A percentile compares a stretch with the other conserved stretches of the same genome.
phyloP scores from a whole-genome alignment of 2,329 filamentous ascomycete species.

The Beauveria rudraprayagi region DNA sequence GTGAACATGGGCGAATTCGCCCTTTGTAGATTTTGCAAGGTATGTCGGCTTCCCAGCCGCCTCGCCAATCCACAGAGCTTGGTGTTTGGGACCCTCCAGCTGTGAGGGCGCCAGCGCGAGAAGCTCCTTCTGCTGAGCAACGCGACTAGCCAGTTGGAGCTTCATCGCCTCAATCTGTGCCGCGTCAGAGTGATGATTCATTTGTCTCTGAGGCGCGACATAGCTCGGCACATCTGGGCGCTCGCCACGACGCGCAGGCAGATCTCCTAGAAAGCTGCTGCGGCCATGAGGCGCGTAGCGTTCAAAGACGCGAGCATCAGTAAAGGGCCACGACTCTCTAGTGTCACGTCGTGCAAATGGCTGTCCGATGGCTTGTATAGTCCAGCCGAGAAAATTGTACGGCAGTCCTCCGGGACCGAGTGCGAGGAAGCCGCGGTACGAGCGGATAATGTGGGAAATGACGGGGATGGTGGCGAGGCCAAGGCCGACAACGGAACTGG shows the following conservation, averaged over 20 bases:
- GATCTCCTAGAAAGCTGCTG: constrained; percentile 16
- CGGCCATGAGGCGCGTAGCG: constrained; percentile 20
- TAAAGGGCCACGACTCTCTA: constrained; percentile 21
- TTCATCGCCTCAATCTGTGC: constrained; percentile 17
- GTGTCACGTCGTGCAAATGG: constrained; percentile 26
- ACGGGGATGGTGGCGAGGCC: constrained; percentile 1
- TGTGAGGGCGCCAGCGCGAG: not conserved
- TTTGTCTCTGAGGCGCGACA: constrained; percentile 33
- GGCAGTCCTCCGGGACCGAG: constrained; percentile 37
- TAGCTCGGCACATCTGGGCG: constrained; percentile 27
- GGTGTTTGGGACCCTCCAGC: constrained; percentile 6
- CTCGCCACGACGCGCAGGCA: constrained; percentile 16
- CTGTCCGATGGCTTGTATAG: constrained; percentile 26
- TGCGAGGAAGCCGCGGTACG: constrained; percentile 32
- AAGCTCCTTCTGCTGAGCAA: not conserved
- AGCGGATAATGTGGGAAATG: constrained; percentile 19
- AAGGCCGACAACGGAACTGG: not conserved
- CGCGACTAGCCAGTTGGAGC: constrained; percentile 18
- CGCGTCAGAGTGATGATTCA: constrained; percentile 16
- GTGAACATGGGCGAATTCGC: constrained; percentile 32
- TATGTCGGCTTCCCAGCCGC: constrained; percentile 3
- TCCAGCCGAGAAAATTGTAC: constrained; percentile 34
- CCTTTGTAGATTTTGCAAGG: constrained; percentile 12
- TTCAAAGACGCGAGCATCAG: constrained; percentile 15
- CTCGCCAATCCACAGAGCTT: constrained; percentile 8